Evolutionary conservation across 768 basidiomycete species (phyloP).

Genomic region (Erythrobasidium yunnanense): DNA sequence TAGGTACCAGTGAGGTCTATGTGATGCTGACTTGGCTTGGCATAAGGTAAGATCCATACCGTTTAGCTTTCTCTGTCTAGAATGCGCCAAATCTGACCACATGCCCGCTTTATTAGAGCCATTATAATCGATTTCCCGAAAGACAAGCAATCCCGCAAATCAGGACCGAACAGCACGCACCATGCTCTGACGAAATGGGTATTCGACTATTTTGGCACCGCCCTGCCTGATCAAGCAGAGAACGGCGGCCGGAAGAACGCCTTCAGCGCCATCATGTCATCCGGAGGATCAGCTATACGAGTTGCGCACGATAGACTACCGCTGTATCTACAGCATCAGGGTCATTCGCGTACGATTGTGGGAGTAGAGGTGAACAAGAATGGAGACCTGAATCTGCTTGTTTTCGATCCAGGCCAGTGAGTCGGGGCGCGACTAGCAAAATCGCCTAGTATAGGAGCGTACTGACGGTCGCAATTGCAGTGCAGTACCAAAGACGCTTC

Average conservation of each 20-base stretch:
- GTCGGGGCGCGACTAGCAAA: no score
- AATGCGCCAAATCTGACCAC: no score
- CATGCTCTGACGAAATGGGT: constrained; percentile 27
- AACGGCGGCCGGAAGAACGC: not conserved
- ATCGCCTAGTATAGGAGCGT: no score
- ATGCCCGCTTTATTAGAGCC: no score
- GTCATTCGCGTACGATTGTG: constrained; percentile 35
- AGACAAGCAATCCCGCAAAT: not conserved
- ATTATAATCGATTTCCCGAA: constrained; percentile 35
- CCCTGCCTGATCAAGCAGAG: not conserved
- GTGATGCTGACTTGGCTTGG: constrained; percentile 32
- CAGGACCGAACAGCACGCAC: constrained; percentile 19
- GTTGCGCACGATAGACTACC: constrained; percentile 26
- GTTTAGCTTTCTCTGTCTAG: not conserved
- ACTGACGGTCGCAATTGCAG: not conserved
- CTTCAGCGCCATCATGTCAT: not conserved
- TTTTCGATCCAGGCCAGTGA: constrained; percentile 35
- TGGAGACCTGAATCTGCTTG: constrained; percentile 28
- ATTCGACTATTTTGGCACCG: constrained; percentile 30
- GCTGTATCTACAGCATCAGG: constrained; percentile 37
- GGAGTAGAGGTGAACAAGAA: constrained; percentile 30
- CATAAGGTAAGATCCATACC: constrained; percentile 19
- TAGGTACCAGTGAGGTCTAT: constrained; percentile 38
- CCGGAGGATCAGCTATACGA: constrained; percentile 2
- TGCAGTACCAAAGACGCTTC: not conserved